Percentiles rank a stretch among this genome's conserved stretches.
Evolutionary conservation across 1,139 yeast genomes (phyloP).

Genomic region (Arxiozyma telluris): DNA sequence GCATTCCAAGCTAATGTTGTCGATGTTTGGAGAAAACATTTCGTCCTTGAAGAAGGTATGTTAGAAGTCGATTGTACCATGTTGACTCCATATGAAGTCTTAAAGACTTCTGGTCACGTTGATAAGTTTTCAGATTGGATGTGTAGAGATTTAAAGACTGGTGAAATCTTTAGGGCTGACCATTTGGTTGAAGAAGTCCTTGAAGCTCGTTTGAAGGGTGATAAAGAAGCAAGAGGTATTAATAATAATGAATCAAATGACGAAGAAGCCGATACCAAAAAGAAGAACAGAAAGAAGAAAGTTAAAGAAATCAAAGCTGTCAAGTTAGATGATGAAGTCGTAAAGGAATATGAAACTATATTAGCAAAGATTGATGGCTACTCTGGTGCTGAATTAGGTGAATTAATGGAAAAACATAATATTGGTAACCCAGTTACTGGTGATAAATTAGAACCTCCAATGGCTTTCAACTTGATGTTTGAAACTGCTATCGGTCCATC

Average conservation of each 20-base stretch:
- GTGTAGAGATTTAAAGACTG: conserved; percentile 92
- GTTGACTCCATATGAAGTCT: conserved; percentile 94
- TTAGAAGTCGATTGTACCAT: conserved; percentile 96
- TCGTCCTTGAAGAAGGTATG: conserved; percentile 96
- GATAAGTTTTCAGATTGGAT: conserved; percentile 99
- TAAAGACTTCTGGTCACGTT: conserved; percentile 98
- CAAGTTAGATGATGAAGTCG: conserved; percentile 73
- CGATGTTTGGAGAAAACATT: conserved; percentile 96
- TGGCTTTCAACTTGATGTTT: conserved; percentile 95
- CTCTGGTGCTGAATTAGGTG: conserved; percentile 88
- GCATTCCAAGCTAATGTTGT: conserved; percentile 93
- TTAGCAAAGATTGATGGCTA: conserved; percentile 93
- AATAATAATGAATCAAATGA: conserved; percentile 44
- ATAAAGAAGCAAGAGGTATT: conserved; percentile 40
- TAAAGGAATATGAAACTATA: conserved; percentile 71
- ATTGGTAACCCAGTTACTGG: conserved; percentile 90
- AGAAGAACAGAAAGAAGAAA: conserved; percentile 74
- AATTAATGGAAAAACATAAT: conserved; percentile 67
- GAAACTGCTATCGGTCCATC: conserved; percentile 99
- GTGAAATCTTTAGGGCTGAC: conserved; percentile 98
- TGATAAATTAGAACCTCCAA: conserved; percentile 79
- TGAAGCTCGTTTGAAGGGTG: conserved; percentile 92
- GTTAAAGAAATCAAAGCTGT: conserved; percentile 89
- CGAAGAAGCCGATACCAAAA: conserved; percentile 61
- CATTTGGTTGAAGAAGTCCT: conserved; percentile 96